Evolutionary conservation across 805 yeast species (phyloP).

Genomic region (Nakazawaea siamensis): DNA sequence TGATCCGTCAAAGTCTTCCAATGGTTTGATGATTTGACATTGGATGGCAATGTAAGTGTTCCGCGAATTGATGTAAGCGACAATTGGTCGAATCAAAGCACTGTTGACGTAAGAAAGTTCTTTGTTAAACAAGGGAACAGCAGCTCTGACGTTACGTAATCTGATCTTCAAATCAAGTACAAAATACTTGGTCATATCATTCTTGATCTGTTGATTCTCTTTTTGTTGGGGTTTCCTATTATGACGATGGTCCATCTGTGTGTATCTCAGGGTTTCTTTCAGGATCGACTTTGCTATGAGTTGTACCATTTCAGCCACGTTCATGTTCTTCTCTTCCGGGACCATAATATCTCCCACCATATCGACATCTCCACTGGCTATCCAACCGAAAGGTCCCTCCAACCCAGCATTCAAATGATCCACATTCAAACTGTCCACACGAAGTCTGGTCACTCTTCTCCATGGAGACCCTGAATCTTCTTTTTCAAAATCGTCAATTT

Average conservation of each 20-base stretch:
- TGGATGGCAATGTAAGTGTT: conserved; percentile 84
- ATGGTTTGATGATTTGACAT: conserved; percentile 70
- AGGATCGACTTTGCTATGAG: conserved; percentile 38
- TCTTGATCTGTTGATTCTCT: conserved; percentile 17
- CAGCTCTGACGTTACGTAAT: conserved; percentile 80
- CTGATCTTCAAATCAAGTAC: conserved; percentile 74
- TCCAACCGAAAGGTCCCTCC: conserved; percentile 97
- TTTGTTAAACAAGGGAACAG: conserved; percentile 79
- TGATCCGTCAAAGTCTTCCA: conserved; percentile 85
- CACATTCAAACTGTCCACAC: conserved; percentile 78
- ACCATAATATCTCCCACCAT: conserved; percentile 86
- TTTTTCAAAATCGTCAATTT: conserved; percentile 37
- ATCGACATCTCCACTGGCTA: conserved; percentile 84
- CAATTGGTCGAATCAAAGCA: conserved; percentile 90
- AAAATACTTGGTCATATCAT: conserved; percentile 45
- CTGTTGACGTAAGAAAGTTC: conserved; percentile 87
- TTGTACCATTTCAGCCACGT: conserved; percentile 38
- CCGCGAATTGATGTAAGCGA: conserved; percentile 86
- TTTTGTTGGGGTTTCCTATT: conserved; percentile 6
- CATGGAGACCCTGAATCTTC: conserved; percentile 21
- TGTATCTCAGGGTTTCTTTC: conserved; percentile 35
- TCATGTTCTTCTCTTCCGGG: conserved; percentile 49
- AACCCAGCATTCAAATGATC: conserved; percentile 88
- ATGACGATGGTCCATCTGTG: conserved; percentile 16
- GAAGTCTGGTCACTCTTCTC: conserved; percentile 62